Evolutionary conservation across 2,329 filamentous ascomycete species (phyloP), one percentile per base, ranked within the genome.

Genomic region (Thermothelomyces thermophilus): DNA sequence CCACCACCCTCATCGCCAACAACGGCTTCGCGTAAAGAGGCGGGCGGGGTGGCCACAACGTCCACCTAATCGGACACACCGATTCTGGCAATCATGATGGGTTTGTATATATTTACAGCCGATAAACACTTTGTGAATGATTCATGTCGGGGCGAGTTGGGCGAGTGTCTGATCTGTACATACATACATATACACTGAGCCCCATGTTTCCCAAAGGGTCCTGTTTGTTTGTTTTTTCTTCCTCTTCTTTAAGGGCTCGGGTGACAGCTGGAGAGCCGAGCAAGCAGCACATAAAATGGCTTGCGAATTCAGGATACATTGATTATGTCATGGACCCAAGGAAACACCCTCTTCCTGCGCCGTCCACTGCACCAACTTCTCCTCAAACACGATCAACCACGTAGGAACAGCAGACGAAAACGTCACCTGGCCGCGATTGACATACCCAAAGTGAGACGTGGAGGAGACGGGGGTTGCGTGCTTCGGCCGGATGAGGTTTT

Each of bases 1-100:
- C 78, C 4, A 80, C 77, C 17, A 64, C 56, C 57, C 60, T 73
- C 54, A 81, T 82, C 57, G 78, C 75, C 60, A 79, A 79, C 69
- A 82, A 82, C 63, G 77, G 76, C 39, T 51, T 39, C 14, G 31
- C 3, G 10, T 28, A 34, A 24, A 17, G 5, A 24, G 14, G 36
- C 5, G 24, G 17, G 3, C n/a, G 7, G 13, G 7, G 13, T 26
- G 3, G n/a, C n/a, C 16, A 16, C 24, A 22, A 13, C 24, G 8
- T 3, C 16, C 3, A 33, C 24, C 28, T 43, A 34, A 16, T 30
- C 9, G 14, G 41, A 36, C 45, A n/a, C 41, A 37, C 24, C n/a
- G 5, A 36, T 49, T 50, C 16, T 39, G 47, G 39, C 51, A 53
- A 48, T 48, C 41, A n/a, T n/a, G n/a, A n/a, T n/a, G 52, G 39